Percentiles rank a stretch among this genome's conserved stretches.
Evolutionary conservation across 2,329 filamentous ascomycete genomes (phyloP).

Genomic region (Colletotrichum scovillei): DNA sequence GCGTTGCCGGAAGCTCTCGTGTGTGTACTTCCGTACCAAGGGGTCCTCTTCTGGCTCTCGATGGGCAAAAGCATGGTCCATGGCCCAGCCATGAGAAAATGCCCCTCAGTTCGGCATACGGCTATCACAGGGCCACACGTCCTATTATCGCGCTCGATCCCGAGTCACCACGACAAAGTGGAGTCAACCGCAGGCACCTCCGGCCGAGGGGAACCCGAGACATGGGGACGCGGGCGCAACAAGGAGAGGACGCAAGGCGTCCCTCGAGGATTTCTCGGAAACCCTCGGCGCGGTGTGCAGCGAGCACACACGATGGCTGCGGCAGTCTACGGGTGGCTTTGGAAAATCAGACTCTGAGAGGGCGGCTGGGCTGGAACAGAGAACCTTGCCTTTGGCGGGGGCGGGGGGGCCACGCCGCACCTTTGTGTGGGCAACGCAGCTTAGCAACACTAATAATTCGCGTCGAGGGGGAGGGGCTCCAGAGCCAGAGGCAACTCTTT

Average conservation of each 20-base stretch:
- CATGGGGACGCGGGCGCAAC: constrained; percentile 20
- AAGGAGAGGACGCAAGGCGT: not conserved
- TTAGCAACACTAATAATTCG: not conserved
- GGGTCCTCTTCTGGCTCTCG: not conserved
- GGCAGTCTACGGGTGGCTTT: constrained; percentile 1
- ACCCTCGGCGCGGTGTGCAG: constrained; percentile 31
- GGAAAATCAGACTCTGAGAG: not conserved
- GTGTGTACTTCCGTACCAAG: not conserved
- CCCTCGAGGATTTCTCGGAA: constrained; percentile 39
- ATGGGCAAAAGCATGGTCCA: not conserved
- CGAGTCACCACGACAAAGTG: constrained; percentile 32
- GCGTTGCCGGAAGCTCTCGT: constrained; percentile 26
- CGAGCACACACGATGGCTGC: constrained; percentile 4
- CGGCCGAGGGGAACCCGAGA: constrained; percentile 44
- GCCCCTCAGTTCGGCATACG: constrained; percentile 35
- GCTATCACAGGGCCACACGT: constrained; percentile 32
- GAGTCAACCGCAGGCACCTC: constrained; percentile 32
- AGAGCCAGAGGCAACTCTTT: not conserved
- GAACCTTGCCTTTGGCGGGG: constrained; percentile 1
- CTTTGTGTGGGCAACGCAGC: not conserved
- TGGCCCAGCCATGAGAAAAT: not conserved
- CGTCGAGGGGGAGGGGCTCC: not conserved
- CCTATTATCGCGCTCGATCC: constrained; percentile 28
- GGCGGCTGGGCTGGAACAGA: constrained; percentile 4
- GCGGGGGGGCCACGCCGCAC: too few species aligned